A percentile compares a stretch with the other conserved stretches of the same genome.
Evolutionary conservation across 345 rosid genomes (phyloP).

Genomic region (Eucalyptus melliodora): DNA sequence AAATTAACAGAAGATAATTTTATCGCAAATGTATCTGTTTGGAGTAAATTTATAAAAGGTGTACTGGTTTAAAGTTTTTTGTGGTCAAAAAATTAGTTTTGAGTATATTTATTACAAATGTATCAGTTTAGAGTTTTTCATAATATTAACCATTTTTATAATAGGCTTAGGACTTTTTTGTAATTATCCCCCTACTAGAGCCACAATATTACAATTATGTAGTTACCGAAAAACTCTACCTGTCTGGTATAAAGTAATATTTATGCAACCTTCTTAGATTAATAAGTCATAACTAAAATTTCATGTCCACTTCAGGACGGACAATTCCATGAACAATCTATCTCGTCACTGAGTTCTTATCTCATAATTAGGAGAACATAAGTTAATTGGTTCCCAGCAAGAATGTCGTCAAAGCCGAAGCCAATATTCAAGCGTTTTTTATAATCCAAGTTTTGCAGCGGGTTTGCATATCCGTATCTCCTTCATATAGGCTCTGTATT

Average conservation of each 20-base stretch:
- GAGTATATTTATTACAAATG: too few species aligned
- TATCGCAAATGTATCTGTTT: too few species aligned
- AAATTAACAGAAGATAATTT: too few species aligned
- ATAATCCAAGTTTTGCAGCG: too few species aligned
- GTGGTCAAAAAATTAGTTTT: too few species aligned
- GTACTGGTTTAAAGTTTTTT: too few species aligned
- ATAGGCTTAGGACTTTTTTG: neutral
- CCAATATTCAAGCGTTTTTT: neutral
- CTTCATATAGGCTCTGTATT: neutral
- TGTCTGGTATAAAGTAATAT: neutral
- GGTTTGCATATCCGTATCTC: neutral
- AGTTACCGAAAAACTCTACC: neutral
- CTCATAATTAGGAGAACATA: neutral
- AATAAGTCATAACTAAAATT: neutral
- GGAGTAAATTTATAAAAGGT: too few species aligned
- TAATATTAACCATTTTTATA: too few species aligned
- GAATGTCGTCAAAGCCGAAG: neutral
- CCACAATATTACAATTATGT: neutral
- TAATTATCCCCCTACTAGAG: neutral
- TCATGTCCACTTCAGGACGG: neutral
- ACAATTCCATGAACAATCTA: neutral
- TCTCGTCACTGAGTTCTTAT: neutral
- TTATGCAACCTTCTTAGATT: neutral
- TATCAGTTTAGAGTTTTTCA: too few species aligned
- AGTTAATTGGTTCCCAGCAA: neutral